Evolutionary conservation across 371 early-diverging fungal species (phyloP).

Genomic region (Zopfochytrium polystomum): DNA sequence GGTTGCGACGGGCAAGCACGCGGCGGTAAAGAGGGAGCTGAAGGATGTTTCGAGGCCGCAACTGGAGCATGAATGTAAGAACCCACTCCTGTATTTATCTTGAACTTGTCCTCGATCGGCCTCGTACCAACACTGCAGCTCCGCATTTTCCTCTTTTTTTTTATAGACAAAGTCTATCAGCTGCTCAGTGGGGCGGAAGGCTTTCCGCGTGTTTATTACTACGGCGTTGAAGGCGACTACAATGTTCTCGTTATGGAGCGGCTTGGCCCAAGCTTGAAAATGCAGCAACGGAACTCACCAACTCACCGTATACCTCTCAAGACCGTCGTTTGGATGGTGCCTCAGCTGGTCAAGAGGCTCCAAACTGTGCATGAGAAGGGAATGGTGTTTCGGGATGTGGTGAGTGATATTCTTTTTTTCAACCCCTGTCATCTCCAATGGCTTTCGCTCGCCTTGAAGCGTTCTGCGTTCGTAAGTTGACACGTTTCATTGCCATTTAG

Average conservation of each 20-base stretch:
- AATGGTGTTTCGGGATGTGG: constrained; percentile 42
- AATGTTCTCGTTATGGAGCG: constrained; percentile 56
- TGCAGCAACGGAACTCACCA: constrained; percentile 39
- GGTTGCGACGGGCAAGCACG: constrained; percentile 33
- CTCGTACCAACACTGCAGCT: constrained; percentile 53
- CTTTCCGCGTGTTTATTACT: constrained; percentile 31
- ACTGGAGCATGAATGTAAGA: constrained; percentile 47
- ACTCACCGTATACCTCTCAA: constrained; percentile 45
- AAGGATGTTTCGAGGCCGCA: constrained; percentile 40
- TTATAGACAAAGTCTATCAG: constrained; percentile 25
- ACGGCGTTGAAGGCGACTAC: constrained; percentile 38
- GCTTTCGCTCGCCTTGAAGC: background rate
- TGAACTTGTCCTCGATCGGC: constrained; percentile 48
- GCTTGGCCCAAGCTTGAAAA: constrained; percentile 55
- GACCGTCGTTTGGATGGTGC: constrained; percentile 52
- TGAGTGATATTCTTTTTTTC: constrained; percentile 23
- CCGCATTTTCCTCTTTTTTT: constrained; percentile 26
- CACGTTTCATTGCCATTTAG: too few species aligned
- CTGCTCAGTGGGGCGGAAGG: constrained; percentile 26
- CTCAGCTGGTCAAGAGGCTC: constrained; percentile 46
- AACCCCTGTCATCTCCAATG: background rate
- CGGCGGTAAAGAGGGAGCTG: constrained; percentile 66
- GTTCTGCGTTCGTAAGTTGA: too few species aligned
- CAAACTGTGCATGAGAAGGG: constrained; percentile 50
- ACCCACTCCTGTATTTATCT: constrained; percentile 44